phyloP scores from a whole-genome alignment of 140 eudicot species.

The Flaveria floridana region DNA sequence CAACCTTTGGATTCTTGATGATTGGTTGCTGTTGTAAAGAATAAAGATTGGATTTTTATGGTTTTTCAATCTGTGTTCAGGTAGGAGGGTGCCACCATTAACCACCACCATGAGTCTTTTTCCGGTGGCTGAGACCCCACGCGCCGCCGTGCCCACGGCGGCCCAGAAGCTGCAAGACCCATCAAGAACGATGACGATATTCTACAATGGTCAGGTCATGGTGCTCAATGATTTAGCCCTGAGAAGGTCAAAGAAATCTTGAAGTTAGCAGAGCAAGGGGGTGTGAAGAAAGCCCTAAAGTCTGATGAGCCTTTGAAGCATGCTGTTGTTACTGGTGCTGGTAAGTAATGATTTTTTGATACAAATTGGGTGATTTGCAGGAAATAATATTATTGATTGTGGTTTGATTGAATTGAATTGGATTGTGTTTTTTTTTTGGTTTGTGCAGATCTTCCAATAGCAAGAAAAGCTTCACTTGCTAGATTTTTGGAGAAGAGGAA shows the following conservation, averaged over 20 bases:
- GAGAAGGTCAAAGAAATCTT: conserved; percentile 77
- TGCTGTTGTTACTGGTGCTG: conserved; percentile 22
- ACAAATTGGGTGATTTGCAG: neutral
- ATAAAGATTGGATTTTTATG: neutral
- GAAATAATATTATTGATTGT: neutral
- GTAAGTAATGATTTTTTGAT: conserved; percentile 24
- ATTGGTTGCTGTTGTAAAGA: too few relatives aligned
- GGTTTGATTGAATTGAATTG: too few relatives aligned
- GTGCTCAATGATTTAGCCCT: conserved; percentile 76
- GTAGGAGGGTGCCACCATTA: conserved; percentile 34
- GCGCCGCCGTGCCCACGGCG: conserved; percentile 20
- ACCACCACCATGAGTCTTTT: conserved; percentile 60
- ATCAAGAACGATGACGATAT: conserved; percentile 59
- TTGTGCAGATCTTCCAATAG: conserved; percentile 76
- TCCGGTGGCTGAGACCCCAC: conserved; percentile 43
- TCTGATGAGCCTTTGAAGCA: conserved; percentile 41
- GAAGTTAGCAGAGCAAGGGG: conserved; percentile 54
- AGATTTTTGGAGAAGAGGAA: conserved; percentile 93
- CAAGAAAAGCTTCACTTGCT: conserved; percentile 81
- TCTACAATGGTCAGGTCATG: conserved; percentile 78
- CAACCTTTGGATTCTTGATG: too few relatives aligned
- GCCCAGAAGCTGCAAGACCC: conserved; percentile 35
- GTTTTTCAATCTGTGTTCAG: conserved; percentile 17
- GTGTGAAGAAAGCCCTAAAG: conserved; percentile 32
- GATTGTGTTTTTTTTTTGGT: neutral